These are phyloP conservation scores for Crucihimalaya himalaica DNA, from an alignment of 345 rosid species.

Conservation along the genomic window DNA sequence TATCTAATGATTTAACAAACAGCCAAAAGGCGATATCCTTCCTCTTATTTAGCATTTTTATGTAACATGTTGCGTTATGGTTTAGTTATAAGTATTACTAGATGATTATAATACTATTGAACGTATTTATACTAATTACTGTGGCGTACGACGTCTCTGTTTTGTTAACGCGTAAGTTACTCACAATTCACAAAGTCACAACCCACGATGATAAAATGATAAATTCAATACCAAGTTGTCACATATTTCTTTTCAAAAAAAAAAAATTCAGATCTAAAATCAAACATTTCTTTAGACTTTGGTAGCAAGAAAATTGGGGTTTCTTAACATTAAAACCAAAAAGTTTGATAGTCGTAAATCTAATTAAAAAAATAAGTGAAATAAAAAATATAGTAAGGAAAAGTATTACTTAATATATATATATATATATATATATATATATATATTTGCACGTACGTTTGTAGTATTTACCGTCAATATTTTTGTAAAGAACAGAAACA, in stretches of 20 bases:
- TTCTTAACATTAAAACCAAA: too few species aligned
- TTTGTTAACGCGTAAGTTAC: conserved; percentile 28
- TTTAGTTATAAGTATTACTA: neutral
- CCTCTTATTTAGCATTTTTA: neutral
- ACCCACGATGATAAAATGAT: neutral
- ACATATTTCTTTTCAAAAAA: too few species aligned
- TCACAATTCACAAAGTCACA: conserved; percentile 10
- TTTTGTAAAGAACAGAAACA: neutral
- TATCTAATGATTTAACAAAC: neutral
- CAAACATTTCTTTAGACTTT: neutral
- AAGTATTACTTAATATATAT: too few species aligned
- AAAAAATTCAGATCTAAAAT: neutral
- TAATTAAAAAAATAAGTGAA: neutral
- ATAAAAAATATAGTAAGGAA: neutral
- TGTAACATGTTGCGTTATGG: neutral
- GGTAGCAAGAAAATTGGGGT: neutral
- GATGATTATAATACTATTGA: neutral
- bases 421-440: too few species aligned
- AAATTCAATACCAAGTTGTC: conserved; percentile 4
- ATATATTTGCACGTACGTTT: conserved; percentile 25
- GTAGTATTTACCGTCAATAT: neutral
- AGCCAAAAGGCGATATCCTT: neutral
- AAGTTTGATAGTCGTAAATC: neutral
- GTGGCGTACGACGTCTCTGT: conserved; percentile 20
- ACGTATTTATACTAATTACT: neutral